These are phyloP conservation scores for Millerozyma acaciae DNA, from an alignment of 805 yeast genomes.

Conservation along the genomic window DNA sequence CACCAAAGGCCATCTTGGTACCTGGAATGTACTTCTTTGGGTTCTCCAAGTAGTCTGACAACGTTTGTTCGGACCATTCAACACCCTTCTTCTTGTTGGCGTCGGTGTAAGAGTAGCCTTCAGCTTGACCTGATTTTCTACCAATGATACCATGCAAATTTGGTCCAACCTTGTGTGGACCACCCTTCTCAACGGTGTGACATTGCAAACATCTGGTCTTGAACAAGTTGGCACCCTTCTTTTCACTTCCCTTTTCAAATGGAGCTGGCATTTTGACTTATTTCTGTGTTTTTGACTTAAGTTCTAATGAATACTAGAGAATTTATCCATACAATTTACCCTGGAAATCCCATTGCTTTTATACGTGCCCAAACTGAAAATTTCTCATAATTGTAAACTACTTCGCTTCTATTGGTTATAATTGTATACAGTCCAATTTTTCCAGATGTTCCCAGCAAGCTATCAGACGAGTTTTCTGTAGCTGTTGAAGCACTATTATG, in stretches of 20 bases:
- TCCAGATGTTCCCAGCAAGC: too few relatives aligned
- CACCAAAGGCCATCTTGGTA: slow-evolving; percentile 99
- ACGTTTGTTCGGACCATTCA: slow-evolving; percentile 77
- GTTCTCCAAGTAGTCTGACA: slow-evolving; percentile 95
- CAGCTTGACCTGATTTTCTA: slow-evolving; percentile 88
- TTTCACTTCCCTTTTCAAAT: slow-evolving; percentile 43
- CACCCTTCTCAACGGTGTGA: slow-evolving; percentile 95
- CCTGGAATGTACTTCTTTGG: slow-evolving; percentile 99
- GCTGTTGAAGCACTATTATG: too few relatives aligned
- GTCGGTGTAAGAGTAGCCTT: slow-evolving; percentile 93
- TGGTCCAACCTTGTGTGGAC: slow-evolving; percentile 99
- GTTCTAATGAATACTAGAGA: background rate
- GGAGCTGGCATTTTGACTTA: slow-evolving; percentile 38
- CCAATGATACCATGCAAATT: slow-evolving; percentile 93
- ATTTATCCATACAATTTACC: background rate
- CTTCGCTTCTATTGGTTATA: slow-evolving; percentile 6
- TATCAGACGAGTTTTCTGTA: too few relatives aligned
- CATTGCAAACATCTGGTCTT: slow-evolving; percentile 99
- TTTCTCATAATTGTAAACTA: slow-evolving; percentile 8
- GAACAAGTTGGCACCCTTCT: slow-evolving; percentile 96
- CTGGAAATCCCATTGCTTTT: slow-evolving; percentile 1
- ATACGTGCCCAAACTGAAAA: slow-evolving; percentile 3
- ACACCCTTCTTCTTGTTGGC: slow-evolving; percentile 98
- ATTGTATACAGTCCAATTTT: slow-evolving; percentile 8
- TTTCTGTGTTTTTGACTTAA: slow-evolving; percentile 3